Percentiles rank a stretch among this genome's conserved stretches.
These are phyloP conservation scores for Pezicula carpinea DNA, from an alignment of 2,329 filamentous ascomycete species.

Conservation along the genomic window DNA sequence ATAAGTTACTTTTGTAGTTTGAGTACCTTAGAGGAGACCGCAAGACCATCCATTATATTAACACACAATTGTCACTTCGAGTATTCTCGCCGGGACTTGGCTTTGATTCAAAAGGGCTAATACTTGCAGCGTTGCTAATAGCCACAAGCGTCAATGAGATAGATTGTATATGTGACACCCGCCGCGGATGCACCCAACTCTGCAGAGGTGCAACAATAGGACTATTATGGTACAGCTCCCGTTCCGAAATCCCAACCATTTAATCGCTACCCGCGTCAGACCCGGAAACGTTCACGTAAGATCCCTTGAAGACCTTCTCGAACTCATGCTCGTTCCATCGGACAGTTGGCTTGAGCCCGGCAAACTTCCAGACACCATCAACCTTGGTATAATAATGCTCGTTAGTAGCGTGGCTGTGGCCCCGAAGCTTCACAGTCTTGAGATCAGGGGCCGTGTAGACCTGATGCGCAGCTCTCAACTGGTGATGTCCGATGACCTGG, in stretches of 20 bases:
- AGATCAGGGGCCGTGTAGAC: conserved; percentile 14
- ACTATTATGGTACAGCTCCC: not conserved
- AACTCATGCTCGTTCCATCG: conserved; percentile 25
- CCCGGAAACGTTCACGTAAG: not conserved
- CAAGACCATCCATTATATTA: no score
- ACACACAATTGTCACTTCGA: no score
- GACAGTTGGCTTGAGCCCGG: conserved; percentile 22
- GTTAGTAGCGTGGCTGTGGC: conserved; percentile 23
- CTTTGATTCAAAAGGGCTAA: no score
- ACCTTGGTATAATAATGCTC: conserved; percentile 23
- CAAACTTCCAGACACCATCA: conserved; percentile 25
- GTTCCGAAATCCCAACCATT: not conserved
- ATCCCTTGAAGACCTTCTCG: conserved; percentile 24
- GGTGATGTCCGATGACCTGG: conserved; percentile 47
- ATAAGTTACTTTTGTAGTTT: no score
- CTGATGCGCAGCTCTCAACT: conserved; percentile 20
- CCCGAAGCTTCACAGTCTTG: conserved; percentile 17
- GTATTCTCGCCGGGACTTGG: no score
- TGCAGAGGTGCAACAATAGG: not conserved
- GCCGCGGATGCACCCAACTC: no score
- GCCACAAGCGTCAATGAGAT: no score
- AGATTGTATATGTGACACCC: no score
- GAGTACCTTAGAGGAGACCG: no score
- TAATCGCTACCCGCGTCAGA: not conserved
- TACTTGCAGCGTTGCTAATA: no score